phyloP scores from a whole-genome alignment of 139 green algal species.

The Closterium sp. region DNA sequence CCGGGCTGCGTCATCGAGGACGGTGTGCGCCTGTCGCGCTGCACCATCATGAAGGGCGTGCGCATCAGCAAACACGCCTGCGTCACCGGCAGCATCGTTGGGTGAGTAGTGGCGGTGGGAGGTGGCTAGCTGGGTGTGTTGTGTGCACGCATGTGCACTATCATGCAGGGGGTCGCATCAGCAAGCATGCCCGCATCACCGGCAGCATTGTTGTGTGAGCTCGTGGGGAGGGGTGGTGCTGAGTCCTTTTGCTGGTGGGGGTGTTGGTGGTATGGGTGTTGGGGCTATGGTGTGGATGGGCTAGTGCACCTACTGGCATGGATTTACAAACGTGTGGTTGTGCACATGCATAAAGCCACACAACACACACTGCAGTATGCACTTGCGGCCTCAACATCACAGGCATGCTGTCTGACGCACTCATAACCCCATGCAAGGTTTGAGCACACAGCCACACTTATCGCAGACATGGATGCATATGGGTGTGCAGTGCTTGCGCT shows the following conservation, averaged over 20 bases:
- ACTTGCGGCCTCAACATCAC: too few species aligned
- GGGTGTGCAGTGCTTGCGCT: too few species aligned
- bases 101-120: constrained; percentile 51
- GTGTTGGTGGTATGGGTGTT: neutral
- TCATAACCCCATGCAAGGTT: too few species aligned
- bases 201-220: constrained; percentile 66
- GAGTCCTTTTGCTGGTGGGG: too few species aligned
- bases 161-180: constrained; percentile 56
- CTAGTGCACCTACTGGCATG: neutral
- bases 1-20: constrained; percentile 79
- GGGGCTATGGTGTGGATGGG: neutral
- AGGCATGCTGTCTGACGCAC: too few species aligned
- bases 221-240: too few species aligned
- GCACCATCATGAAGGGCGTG: constrained; percentile 48
- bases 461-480: too few species aligned
- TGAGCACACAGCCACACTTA: too few species aligned
- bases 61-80: constrained; percentile 70
- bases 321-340: neutral
- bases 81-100: constrained; percentile 85
- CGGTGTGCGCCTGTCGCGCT: constrained; percentile 71
- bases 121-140: too few species aligned
- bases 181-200: constrained; percentile 72
- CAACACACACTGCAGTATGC: neutral
- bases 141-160: too few species aligned
- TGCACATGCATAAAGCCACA: neutral